Evolutionary conservation across 1,139 yeast species (phyloP), one percentile per base, ranked within the genome.

Genomic region (Pichia sp.): DNA sequence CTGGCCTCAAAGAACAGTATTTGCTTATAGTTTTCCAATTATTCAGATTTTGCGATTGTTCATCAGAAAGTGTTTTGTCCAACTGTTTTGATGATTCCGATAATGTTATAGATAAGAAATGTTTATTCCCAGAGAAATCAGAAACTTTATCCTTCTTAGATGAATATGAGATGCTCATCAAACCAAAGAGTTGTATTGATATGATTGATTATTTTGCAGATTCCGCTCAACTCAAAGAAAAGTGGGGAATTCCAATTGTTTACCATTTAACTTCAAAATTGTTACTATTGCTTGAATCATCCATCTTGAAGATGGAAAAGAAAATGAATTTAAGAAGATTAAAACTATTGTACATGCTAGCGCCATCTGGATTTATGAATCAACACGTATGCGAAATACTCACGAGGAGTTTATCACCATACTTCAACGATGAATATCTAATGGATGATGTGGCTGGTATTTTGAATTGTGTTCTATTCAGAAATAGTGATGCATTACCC

Each of bases 201-300:
- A 32, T 53, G 28, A 48, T 58, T 11, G 36, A 37, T 2, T 40
- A 46, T 35, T 34, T 58, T 20, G 21, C 45, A 12, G 43, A 45
- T 2, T 42, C 34, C 4, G 51, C 40, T 41, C 35, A 38, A 4
- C 20, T 60, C 3, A 28, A 34, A 2, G 50, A 52, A 2, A 53
- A 71, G 47, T 80, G 84, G 85, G 47, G 58, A 4, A 48, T 63
- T 0, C 54, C 61, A 9, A 57, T 57, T 7, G 56, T 71, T 3
- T 71, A 70, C 49, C 77, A 77, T 55, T 42, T 78, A 5, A 38
- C 68, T 1, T 63, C 75, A 18, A 63, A 71, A 18, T 36, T 74
- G 3, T 54, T 73, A 1, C 45, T 65, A 2, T 50, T 57, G 10
- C 47, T 76, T 3, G 57, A 62, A 0, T 35, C 52, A 0, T 51